Evolutionary conservation across 345 rosid genomes (phyloP).

Genomic region (Schrenkiella parvula): DNA sequence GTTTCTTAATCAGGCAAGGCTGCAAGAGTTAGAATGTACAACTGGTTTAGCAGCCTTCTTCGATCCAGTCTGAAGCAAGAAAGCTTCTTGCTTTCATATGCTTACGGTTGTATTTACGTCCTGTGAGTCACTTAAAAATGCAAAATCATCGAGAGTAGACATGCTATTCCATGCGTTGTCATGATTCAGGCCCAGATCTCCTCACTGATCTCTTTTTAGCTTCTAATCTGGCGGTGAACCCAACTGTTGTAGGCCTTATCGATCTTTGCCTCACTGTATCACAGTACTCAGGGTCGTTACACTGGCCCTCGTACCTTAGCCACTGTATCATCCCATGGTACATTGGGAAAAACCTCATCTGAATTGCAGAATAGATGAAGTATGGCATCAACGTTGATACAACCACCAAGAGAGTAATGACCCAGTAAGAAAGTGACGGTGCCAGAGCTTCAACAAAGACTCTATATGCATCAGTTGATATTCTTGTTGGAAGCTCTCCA

Average conservation of each 20-base stretch:
- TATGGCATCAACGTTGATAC: conserved; percentile 57
- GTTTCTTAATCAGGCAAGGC: conserved; percentile 10
- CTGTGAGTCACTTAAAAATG: conserved; percentile 16
- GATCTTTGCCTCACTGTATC: conserved; percentile 80
- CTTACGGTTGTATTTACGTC: conserved; percentile 18
- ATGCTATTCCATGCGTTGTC: background rate
- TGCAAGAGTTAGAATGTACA: conserved; percentile 29
- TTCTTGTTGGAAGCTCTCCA: conserved; percentile 44
- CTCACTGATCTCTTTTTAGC: conserved; percentile 34
- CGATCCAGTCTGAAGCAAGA: conserved; percentile 8
- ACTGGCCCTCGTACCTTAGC: conserved; percentile 66
- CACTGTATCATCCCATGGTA: conserved; percentile 87
- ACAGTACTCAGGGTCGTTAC: conserved; percentile 63
- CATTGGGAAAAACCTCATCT: conserved; percentile 88
- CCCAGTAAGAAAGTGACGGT: conserved; percentile 75
- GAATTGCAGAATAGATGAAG: conserved; percentile 57
- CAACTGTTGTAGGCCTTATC: conserved; percentile 63
- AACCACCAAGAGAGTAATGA: conserved; percentile 50
- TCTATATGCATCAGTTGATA: conserved; percentile 51
- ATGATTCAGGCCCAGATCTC: conserved; percentile 25
- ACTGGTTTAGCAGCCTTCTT: conserved; percentile 5
- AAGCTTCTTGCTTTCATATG: conserved; percentile 3
- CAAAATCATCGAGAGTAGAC: conserved; percentile 5
- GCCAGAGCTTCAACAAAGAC: conserved; percentile 77
- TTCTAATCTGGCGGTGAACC: conserved; percentile 55